phyloP scores from a whole-genome alignment of 805 yeast species.

The Ogataea henricii region DNA sequence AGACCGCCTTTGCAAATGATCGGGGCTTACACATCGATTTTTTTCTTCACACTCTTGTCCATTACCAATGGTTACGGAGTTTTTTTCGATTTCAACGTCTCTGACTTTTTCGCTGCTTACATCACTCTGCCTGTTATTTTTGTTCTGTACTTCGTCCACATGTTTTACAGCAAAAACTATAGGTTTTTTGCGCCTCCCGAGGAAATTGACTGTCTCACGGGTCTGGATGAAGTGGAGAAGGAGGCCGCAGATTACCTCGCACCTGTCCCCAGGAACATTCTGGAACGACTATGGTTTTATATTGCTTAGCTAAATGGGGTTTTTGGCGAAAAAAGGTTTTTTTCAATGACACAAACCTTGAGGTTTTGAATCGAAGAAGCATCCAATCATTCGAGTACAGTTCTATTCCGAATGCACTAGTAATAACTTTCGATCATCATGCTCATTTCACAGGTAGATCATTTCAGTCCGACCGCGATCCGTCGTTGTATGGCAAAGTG shows the following conservation, averaged over 20 bases:
- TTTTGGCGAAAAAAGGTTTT: background rate
- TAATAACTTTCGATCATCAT: too few species aligned
- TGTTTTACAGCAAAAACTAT: conserved; percentile 46
- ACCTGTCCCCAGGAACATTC: conserved; percentile 38
- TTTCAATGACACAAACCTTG: too few species aligned
- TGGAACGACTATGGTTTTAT: conserved; percentile 54
- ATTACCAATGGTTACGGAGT: conserved; percentile 61
- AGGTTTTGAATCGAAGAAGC: too few species aligned
- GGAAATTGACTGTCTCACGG: conserved; percentile 61
- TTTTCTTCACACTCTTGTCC: conserved; percentile 49
- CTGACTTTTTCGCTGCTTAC: conserved; percentile 69
- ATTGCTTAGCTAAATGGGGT: conserved; percentile 27
- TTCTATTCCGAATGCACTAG: too few species aligned
- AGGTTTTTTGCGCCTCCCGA: conserved; percentile 52
- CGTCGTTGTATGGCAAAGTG: too few species aligned
- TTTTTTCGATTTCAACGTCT: conserved; percentile 48
- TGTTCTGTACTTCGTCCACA: conserved; percentile 58
- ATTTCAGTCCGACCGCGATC: too few species aligned
- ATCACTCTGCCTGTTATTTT: conserved; percentile 59
- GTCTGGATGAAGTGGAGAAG: conserved; percentile 60
- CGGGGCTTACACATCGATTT: conserved; percentile 52
- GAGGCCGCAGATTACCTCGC: conserved; percentile 41
- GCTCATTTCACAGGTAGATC: too few species aligned
- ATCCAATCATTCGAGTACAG: too few species aligned
- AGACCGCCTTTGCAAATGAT: conserved; percentile 57